Base-by-base conservation (phyloP, 495 filamentous ascomycete genomes). In the Aspergillus indologenus region DNA sequence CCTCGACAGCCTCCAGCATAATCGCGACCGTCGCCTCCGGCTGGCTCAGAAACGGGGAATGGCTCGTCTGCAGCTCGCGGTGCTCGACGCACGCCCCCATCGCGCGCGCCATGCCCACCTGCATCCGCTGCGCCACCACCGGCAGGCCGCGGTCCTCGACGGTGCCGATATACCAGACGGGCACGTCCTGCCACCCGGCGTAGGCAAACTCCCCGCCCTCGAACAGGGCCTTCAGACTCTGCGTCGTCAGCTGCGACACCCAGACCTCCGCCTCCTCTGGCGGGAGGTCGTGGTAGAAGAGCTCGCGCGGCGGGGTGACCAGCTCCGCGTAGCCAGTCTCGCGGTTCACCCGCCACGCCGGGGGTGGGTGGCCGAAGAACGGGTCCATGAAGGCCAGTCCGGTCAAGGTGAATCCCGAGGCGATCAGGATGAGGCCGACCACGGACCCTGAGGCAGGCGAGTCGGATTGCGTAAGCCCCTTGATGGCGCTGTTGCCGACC, bases 401-500 rank as follows among this genome's bases (percentile, higher is more conserved):
- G 7, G 64, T 59, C 0, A 67, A 45, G 22, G 56, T 63, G 23
- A 65, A 73, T 46, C 66, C 68, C 19, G 74, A 76, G 29, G 68
- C 68, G 6, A 80, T 68, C 45, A 78, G 72, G 29, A 81, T 67
- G 5, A 81, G 61, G 0, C 74, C 75, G 23, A 79, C 64, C 2
- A 83, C 71, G 31, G 68, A 70, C 12, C 76, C 76, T 19, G 55
- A 18, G 40, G 63, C 59, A 8, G 64, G 66, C 12, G 31, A 21
- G 3, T 68, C 49, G 19, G 44, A 52, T 48, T 68, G 68, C 24
- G 74, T 64, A 40, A 78, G 69, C 0, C 74, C 79, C 58, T 75
- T 76, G 60, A 81, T 71, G 1, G 77, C 76, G 54, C 74, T 79
- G 49, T 68, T 71, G 43, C 72, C 79, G 1, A 81, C 75, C 31